Evolutionary conservation across 1,284 basidiomycete genomes (phyloP).

Genomic region (Fistulinella cinereoalba): DNA sequence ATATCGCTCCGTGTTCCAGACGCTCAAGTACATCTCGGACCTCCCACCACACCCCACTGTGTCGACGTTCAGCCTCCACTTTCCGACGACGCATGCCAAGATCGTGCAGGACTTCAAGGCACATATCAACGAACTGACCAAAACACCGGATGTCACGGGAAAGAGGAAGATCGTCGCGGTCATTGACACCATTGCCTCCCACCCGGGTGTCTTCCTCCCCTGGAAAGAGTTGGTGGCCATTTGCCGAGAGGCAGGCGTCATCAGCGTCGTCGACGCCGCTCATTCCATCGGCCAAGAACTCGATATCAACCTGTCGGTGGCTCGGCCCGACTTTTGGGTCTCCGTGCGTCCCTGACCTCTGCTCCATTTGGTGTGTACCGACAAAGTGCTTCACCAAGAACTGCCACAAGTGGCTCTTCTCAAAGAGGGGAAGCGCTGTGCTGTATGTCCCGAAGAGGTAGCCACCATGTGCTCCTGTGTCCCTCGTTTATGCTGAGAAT

Average conservation of each 20-base stretch:
- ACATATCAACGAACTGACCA: constrained; percentile 33
- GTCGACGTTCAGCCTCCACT: constrained; percentile 51
- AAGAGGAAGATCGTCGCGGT: constrained; percentile 61
- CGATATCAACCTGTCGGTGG: constrained; percentile 56
- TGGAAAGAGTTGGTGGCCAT: constrained; percentile 77
- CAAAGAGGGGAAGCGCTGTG: constrained; percentile 69
- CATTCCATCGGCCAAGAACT: constrained; percentile 76
- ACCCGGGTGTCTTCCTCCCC: constrained; percentile 72
- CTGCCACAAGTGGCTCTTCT: constrained; percentile 82
- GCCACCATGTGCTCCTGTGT: constrained; percentile 9
- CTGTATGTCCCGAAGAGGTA: constrained; percentile 79
- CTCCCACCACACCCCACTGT: constrained; percentile 49
- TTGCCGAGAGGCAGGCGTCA: constrained; percentile 66
- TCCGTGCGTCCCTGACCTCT: constrained; percentile 50
- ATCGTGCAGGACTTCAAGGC: constrained; percentile 59
- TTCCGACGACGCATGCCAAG: constrained; percentile 62
- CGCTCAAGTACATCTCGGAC: constrained; percentile 62
- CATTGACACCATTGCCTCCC: constrained; percentile 71
- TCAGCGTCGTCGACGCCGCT: constrained; percentile 79
- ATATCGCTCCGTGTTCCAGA: constrained; percentile 59
- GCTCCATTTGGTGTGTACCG: not conserved
- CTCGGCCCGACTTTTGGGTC: constrained; percentile 77
- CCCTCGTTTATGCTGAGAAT: not conserved
- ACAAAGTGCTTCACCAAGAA: constrained; percentile 45
- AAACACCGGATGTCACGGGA: constrained; percentile 23